A percentile compares a stretch with the other conserved stretches of the same genome.
Evolutionary conservation across 2,329 filamentous ascomycete species (phyloP).

Genomic region (Fusarium sp.): DNA sequence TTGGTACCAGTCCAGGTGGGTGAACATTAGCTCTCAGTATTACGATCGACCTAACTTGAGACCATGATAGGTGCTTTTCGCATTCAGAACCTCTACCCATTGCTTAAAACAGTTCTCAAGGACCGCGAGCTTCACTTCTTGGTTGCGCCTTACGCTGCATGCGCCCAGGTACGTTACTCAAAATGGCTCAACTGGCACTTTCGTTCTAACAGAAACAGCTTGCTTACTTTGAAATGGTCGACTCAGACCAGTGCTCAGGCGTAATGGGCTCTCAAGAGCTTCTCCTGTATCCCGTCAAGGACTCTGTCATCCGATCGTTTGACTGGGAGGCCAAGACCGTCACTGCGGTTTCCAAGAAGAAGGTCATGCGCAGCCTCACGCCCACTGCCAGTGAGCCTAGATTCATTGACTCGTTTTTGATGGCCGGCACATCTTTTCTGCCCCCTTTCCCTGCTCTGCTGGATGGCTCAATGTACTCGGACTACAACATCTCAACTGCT

Average conservation of each 20-base stretch:
- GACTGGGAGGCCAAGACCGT: slow-evolving; percentile 79
- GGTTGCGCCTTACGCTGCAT: slow-evolving; percentile 88
- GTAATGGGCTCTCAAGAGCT: slow-evolving; percentile 88
- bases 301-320: slow-evolving; percentile 75
- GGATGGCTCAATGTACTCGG: slow-evolving; percentile 66
- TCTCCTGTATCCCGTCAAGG: slow-evolving; percentile 86
- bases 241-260: slow-evolving; percentile 77
- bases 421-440: slow-evolving; percentile 85
- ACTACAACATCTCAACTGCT: slow-evolving; percentile 77
- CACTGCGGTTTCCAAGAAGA: slow-evolving; percentile 72
- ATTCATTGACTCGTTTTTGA: slow-evolving; percentile 86
- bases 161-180: slow-evolving; percentile 76
- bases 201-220: slow-evolving; percentile 65
- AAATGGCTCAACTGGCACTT: not conserved
- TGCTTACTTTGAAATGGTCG: slow-evolving; percentile 79
- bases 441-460: slow-evolving; percentile 83
- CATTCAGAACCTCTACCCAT: slow-evolving; percentile 79
- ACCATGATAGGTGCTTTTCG: slow-evolving; percentile 72
- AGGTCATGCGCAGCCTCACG: slow-evolving; percentile 76
- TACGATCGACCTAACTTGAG: slow-evolving; percentile 47
- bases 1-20: slow-evolving; percentile 81
- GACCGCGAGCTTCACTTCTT: slow-evolving; percentile 79
- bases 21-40: slow-evolving; percentile 7
- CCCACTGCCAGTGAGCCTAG: slow-evolving; percentile 75
- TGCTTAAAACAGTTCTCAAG: slow-evolving; percentile 80